phyloP scores from a whole-genome alignment of 768 basidiomycete species.

The Agaricus sinodeliciosus region DNA sequence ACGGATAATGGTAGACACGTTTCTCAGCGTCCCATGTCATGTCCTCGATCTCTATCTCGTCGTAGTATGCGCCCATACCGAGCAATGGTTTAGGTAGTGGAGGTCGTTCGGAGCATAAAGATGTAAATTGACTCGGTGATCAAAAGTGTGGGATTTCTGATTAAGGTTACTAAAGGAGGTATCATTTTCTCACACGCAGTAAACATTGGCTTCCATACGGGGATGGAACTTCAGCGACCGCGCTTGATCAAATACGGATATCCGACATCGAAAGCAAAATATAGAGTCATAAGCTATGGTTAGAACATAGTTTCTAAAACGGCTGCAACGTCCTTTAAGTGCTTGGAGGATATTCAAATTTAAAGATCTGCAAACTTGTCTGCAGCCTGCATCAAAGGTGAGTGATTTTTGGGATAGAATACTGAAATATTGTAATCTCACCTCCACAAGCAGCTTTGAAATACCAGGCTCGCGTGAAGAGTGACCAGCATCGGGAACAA shows the following conservation, averaged over 20 bases:
- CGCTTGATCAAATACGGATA: too few relatives aligned
- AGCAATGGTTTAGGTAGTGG: not conserved
- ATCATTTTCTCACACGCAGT: too few relatives aligned
- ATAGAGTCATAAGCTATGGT: too few relatives aligned
- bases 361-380: constrained; percentile 26
- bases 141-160: too few relatives aligned
- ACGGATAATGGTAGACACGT: constrained; percentile 90
- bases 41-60: constrained; percentile 97
- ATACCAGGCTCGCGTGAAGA: constrained; percentile 72
- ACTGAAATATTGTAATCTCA: constrained; percentile 18
- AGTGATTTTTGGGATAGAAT: not conserved
- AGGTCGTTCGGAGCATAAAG: not conserved
- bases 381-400: constrained; percentile 27
- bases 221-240: too few relatives aligned
- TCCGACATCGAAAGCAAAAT: too few relatives aligned
- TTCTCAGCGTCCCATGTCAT: constrained; percentile 86
- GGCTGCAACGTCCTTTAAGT: too few relatives aligned
- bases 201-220: too few relatives aligned
- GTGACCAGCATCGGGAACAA: constrained; percentile 86
- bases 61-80: constrained; percentile 84
- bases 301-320: too few relatives aligned
- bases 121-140: constrained; percentile 2
- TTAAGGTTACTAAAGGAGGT: too few relatives aligned
- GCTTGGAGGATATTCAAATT: not conserved
- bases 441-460: constrained; percentile 65